Evolutionary conservation across 164 flowering plant genomes (phyloP).

Genomic region (Saururus chinensis): DNA sequence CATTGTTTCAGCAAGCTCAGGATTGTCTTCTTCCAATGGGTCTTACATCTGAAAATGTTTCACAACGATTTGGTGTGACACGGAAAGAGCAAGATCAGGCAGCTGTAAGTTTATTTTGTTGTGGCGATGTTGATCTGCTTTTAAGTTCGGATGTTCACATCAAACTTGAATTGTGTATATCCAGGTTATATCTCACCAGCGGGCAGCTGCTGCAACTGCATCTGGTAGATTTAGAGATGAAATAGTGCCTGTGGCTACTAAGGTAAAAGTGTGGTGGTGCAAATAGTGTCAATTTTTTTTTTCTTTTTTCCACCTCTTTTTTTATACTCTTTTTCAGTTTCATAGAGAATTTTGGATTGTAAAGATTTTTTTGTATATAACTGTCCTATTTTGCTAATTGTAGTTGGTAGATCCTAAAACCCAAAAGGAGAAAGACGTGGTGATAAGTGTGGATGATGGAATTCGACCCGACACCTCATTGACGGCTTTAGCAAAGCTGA

Average conservation of each 20-base stretch:
- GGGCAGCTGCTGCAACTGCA: slow-evolving; percentile 93
- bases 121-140: not conserved
- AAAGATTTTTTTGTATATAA: not conserved
- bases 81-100: slow-evolving; percentile 94
- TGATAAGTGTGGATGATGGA: slow-evolving; percentile 85
- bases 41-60: slow-evolving; percentile 96
- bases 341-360: not conserved
- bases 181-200: slow-evolving; percentile 84
- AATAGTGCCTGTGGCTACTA: slow-evolving; percentile 82
- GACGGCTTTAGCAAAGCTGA: slow-evolving; percentile 60
- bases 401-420: slow-evolving; percentile 92
- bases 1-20: slow-evolving; percentile 53
- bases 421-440: slow-evolving; percentile 69
- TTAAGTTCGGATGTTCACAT: not conserved
- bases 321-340: not conserved
- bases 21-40: slow-evolving; percentile 99
- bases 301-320: not conserved
- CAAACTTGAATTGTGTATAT: not conserved
- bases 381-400: slow-evolving; percentile 1
- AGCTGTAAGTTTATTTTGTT: slow-evolving; percentile 54
- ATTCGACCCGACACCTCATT: slow-evolving; percentile 60
- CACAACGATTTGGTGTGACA: slow-evolving; percentile 83
- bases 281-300: not conserved
- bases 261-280: slow-evolving; percentile 27
- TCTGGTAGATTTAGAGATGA: slow-evolving; percentile 91